Percentiles rank a stretch among this genome's conserved stretches.
Conservation (phyloP, 441 rosid genomes). For the Adansonia madagascariensis region DNA sequence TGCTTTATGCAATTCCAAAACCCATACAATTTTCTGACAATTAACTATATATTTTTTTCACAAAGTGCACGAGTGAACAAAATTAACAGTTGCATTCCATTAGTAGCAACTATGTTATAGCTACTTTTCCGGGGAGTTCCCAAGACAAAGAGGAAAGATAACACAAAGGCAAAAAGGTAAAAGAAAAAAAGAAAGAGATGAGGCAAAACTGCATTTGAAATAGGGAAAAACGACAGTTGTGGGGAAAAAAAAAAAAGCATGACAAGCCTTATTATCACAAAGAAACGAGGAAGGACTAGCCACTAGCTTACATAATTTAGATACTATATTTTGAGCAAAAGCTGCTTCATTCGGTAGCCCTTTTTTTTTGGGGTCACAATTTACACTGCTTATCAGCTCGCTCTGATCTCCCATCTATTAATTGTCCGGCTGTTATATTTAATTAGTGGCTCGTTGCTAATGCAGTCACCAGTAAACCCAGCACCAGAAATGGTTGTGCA, state of each 20-base stretch:
- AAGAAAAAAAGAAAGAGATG: no score
- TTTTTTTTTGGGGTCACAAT: neutral
- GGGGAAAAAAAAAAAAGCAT: neutral
- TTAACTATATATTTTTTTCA: neutral
- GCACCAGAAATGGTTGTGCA: constrained; percentile 92
- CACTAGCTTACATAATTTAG: constrained; percentile 8
- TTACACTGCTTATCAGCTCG: neutral
- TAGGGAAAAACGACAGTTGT: neutral
- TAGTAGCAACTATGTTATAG: neutral
- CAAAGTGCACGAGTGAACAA: neutral
- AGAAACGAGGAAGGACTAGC: neutral
- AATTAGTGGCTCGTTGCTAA: constrained; percentile 80
- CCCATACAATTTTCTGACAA: neutral
- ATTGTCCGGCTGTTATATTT: neutral
- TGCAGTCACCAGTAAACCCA: constrained; percentile 89
- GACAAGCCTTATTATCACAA: neutral
- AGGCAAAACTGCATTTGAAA: neutral
- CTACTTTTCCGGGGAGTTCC: neutral
- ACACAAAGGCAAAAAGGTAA: no score
- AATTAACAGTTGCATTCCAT: neutral
- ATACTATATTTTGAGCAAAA: neutral
- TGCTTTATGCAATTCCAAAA: neutral
- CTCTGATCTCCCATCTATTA: neutral
- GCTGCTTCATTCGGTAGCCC: constrained; percentile 1
- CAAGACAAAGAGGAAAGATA: neutral